Evolutionary conservation across 1,139 yeast species (phyloP), one percentile per base, ranked within the genome.

Genomic region (Candida tetrigidarum): DNA sequence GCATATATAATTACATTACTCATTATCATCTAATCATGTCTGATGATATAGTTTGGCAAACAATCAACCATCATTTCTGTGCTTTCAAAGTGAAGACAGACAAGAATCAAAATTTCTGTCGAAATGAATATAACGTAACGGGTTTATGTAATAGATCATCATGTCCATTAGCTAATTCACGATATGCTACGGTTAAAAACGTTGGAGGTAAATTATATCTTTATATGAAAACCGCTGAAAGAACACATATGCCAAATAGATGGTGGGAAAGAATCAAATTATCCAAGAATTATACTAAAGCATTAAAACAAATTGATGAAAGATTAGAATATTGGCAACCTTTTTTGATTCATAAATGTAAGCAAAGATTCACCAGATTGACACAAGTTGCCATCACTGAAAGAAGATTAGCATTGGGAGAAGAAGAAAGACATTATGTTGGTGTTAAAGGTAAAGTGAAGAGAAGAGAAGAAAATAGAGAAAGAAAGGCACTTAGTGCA

Each of bases 311-410:
- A 67, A 81, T 93, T 49, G 98, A 92, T 63, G 84, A 83, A 50
- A 88, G 90, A 58, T 76, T 93, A 54, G 77, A 86, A 48, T 91
- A 92, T 69, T 93, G 99, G 99, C 93, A 91, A 62, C 88, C 88
- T 61, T 91, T 89, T 57, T 74, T 90, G 60, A 81, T 89, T 52
- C 96, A 92, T 70, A 91, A 92, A 64, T 91, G 97, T 72, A 93
- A 93, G 67, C 99, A 92, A 71, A 81, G 99, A 65, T 80, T 93
- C 57, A 93, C 99, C 15, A 80, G 97, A 60, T 76, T 93, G 63
- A 91, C 96, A 23, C 98, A 93, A 69, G 97, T 93, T 48, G 96
- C 96, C 37, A 87, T 93, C 52, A 89, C 96, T n/a, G 97, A 93
- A 64, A 83, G 98, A 69, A 81, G 97, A 65, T 74, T 92, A 66